Evolutionary conservation across 768 basidiomycete genomes (phyloP).

Genomic region (Panaeolus cyanescens): DNA sequence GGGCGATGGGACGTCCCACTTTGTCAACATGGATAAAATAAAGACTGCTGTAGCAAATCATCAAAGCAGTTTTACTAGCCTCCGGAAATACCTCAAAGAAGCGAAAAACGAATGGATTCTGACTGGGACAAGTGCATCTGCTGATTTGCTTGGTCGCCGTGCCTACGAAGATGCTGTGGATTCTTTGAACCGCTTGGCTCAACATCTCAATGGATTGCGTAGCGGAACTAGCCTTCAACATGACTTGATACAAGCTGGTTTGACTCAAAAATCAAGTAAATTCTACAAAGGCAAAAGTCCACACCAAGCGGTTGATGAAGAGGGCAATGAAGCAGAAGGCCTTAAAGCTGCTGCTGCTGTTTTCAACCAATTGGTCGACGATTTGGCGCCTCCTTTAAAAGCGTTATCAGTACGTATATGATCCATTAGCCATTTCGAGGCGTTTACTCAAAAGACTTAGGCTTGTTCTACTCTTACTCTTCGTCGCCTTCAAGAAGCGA

Average conservation of each 20-base stretch:
- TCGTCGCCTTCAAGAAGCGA: conserved; percentile 61
- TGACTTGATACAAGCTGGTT: conserved; percentile 68
- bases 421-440: neutral
- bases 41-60: conserved; percentile 82
- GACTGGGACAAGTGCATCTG: conserved; percentile 14
- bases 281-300: conserved; percentile 17
- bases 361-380: conserved; percentile 79
- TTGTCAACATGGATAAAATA: conserved; percentile 60
- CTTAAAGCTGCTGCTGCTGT: conserved; percentile 59
- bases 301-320: conserved; percentile 8
- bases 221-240: conserved; percentile 83
- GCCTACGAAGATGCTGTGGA: conserved; percentile 87
- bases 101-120: conserved; percentile 81
- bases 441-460: conserved; percentile 33
- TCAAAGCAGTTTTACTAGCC: conserved; percentile 83
- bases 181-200: conserved; percentile 85
- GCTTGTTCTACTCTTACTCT: conserved; percentile 60
- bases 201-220: conserved; percentile 88
- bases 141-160: conserved; percentile 29
- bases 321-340: conserved; percentile 30
- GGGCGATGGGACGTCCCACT: conserved; percentile 48
- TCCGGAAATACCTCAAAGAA: conserved; percentile 84
- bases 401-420: conserved; percentile 66
- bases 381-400: conserved; percentile 74
- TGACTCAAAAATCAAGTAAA: conserved; percentile 23